A percentile compares a stretch with the other conserved stretches of the same genome.
Conservation (phyloP, 495 filamentous ascomycete species). For the Astrothelium macrocarpum region DNA sequence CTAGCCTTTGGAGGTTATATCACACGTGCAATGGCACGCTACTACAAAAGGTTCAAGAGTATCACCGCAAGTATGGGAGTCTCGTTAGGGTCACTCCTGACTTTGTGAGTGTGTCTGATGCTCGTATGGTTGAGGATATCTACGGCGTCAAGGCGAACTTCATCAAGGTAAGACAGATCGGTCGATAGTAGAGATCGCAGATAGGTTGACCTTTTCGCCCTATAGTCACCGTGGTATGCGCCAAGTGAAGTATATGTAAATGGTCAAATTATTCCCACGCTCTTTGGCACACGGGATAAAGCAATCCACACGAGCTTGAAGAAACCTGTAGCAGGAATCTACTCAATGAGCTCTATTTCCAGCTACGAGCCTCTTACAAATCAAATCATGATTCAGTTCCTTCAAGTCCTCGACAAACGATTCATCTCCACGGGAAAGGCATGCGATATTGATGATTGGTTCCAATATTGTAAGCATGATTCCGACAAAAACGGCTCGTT, state of each 20-base stretch:
- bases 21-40: slow-evolving; percentile 16
- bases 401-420: slow-evolving; percentile 22
- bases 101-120: slow-evolving; percentile 32
- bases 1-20: slow-evolving; percentile 19
- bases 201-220: too few species aligned
- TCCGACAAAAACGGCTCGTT: neutral
- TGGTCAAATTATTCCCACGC: neutral
- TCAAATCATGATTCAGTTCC: slow-evolving; percentile 22
- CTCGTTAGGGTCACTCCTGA: slow-evolving; percentile 37
- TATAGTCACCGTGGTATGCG: neutral
- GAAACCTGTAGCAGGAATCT: slow-evolving; percentile 34
- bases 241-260: neutral
- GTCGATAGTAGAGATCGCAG: too few species aligned
- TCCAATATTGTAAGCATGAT: slow-evolving; percentile 32
- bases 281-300: slow-evolving; percentile 37
- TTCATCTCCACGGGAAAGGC: slow-evolving; percentile 23
- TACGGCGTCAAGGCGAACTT: slow-evolving; percentile 18
- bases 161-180: slow-evolving; percentile 9
- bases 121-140: slow-evolving; percentile 17
- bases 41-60: neutral
- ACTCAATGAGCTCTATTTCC: slow-evolving; percentile 33
- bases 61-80: slow-evolving; percentile 35
- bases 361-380: slow-evolving; percentile 32
- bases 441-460: slow-evolving; percentile 34
- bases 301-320: slow-evolving; percentile 32